Percentiles rank a stretch among this genome's conserved stretches.
Conservation (phyloP, 176 grass and related monocot species). For the Phyllostachys edulis region DNA sequence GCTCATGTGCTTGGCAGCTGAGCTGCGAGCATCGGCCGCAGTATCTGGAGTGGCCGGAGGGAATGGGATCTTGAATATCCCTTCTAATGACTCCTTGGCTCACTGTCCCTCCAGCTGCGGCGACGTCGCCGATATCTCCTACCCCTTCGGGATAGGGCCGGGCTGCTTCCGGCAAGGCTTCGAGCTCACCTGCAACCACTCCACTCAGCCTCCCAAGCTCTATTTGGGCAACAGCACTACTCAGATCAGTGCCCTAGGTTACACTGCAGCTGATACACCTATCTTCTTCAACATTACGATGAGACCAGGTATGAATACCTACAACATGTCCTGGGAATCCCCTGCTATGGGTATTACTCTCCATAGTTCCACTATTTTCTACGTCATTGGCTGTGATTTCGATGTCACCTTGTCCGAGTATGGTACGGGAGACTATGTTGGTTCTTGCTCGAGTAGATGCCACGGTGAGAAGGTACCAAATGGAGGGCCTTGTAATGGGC, state of each 20-base stretch:
- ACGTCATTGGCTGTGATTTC: not conserved
- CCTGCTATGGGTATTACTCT: not conserved
- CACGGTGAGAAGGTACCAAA: not conserved
- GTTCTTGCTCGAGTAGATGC: slow-evolving; percentile 7
- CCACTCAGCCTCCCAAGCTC: not conserved
- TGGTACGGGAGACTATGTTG: fast-evolving
- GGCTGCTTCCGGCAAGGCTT: slow-evolving; percentile 45
- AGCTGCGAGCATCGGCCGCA: not conserved
- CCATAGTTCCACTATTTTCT: fast-evolving
- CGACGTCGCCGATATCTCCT: not conserved
- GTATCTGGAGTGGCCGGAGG: not conserved
- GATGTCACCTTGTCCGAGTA: not conserved
- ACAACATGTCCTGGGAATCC: slow-evolving; percentile 1
- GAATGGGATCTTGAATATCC: not conserved
- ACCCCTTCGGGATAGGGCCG: slow-evolving; percentile 29
- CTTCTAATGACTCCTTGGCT: not conserved
- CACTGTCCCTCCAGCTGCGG: slow-evolving; percentile 29
- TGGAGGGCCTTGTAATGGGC: not conserved
- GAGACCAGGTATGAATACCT: not conserved
- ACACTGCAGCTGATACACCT: too few relatives aligned
- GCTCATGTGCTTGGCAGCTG: not conserved
- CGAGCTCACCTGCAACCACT: slow-evolving; percentile 20
- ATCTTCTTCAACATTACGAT: not conserved
- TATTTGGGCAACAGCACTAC: not conserved
- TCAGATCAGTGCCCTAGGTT: not conserved